Percentiles rank a stretch among this genome's conserved stretches.
These are phyloP conservation scores for Cystobasidium sp. DNA, from an alignment of 1,284 basidiomycete species.

Conservation along the genomic window DNA sequence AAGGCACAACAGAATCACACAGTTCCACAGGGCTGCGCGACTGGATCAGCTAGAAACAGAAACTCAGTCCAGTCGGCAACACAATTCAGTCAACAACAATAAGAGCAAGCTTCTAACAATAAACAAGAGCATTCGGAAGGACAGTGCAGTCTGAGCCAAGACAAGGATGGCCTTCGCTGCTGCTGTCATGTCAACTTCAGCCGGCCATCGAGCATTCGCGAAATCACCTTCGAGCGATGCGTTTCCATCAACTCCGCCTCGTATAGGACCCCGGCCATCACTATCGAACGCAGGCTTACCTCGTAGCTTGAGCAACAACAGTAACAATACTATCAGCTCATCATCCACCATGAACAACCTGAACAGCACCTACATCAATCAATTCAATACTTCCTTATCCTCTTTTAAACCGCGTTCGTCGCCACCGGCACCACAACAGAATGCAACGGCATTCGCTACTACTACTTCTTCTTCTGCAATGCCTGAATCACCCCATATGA, in stretches of 20 bases:
- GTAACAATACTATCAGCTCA: not conserved
- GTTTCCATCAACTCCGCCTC: slow-evolving; percentile 2
- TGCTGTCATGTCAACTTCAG: slow-evolving; percentile 29
- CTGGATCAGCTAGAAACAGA: too few relatives aligned
- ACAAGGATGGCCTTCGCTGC: slow-evolving; percentile 28
- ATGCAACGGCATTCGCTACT: not conserved
- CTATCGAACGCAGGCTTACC: not conserved
- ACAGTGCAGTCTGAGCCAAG: not conserved
- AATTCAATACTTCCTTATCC: slow-evolving; percentile 12
- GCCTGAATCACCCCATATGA: slow-evolving; percentile 37
- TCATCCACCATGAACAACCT: not conserved
- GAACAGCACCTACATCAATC: slow-evolving; percentile 1
- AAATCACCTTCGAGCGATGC: not conserved
- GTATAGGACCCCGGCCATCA: not conserved
- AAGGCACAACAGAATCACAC: not conserved
- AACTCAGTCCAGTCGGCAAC: slow-evolving; percentile 1
- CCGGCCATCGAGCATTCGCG: slow-evolving; percentile 9
- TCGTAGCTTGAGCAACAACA: slow-evolving; percentile 13
- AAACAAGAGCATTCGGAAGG: not conserved
- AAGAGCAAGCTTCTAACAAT: too few relatives aligned
- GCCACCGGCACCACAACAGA: not conserved
- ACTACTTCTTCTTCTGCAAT: not conserved
- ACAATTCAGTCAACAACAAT: not conserved
- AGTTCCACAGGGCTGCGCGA: too few relatives aligned
- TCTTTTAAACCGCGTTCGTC: slow-evolving; percentile 15